Evolutionary conservation across 2,329 filamentous ascomycete genomes (phyloP), one percentile per base, ranked within the genome.

Genomic region (Karstenula rhodostoma): DNA sequence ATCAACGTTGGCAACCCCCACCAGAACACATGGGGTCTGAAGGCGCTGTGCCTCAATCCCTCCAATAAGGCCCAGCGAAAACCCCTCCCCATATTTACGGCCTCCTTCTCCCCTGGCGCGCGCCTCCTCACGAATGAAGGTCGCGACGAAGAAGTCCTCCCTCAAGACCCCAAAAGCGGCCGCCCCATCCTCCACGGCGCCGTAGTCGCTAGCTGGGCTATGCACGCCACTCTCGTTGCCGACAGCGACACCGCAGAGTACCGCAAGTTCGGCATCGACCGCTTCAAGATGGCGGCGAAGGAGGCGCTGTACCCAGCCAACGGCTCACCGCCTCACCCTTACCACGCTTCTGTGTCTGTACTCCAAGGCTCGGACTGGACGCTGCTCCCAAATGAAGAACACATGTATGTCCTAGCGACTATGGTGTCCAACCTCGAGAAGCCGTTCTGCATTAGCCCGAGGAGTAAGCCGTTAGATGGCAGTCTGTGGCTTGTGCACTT

Each of bases 241-340:
- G 93, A 97, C 80, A 95, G 91, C 77, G 94, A 98, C 77, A 96
- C 94, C 0, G 82, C 86, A 0, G 90, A 88, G 65, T 94, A 94
- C 77, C 89, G 94, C 63, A 86, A 87, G 66, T 89, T 90, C 71
- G 94, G 94, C 13, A 83, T 84, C 33, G 87, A 90, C 73, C 86
- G 94, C 22, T 98, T 98, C 79, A 85, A 89, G 58, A 92, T 97
- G 86, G 93, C 93, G 0, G 94, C 93, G 0, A 85, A 88, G 55
- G 89, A 93, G 69, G 85, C 94, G 8, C 79, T 97, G n/a, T 84
- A 81, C 50, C 87, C 86, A 0, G 72, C 80, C 0, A 82, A 85
- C 52, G 84, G 84, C 1, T 79, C 78, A 2, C 64, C 73, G 17
- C 82, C 86, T 1, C 88, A 90, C 71, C 73, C 73, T 0, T 91